Evolutionary conservation across 2,329 filamentous ascomycete genomes (phyloP).

Genomic region (Macrophomina pseudophaseolina): DNA sequence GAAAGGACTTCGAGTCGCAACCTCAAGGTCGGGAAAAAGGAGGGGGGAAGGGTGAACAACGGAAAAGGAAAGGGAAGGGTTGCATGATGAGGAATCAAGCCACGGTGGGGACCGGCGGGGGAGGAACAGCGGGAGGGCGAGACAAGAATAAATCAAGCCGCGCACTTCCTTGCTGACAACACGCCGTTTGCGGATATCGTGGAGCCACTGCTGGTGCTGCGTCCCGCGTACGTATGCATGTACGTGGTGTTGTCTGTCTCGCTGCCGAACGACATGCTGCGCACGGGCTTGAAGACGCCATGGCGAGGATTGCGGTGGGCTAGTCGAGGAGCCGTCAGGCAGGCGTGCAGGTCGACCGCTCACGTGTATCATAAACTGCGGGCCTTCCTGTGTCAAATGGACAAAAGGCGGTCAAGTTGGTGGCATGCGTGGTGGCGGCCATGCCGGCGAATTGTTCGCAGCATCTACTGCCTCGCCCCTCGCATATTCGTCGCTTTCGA

Average conservation of each 20-base stretch:
- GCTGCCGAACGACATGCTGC: background rate
- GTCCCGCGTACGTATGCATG: background rate
- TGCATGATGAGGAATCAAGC: slow-evolving; percentile 10
- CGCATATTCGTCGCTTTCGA: background rate
- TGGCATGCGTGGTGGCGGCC: slow-evolving; percentile 10
- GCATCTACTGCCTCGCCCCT: background rate
- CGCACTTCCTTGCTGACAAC: background rate
- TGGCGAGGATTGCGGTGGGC: background rate
- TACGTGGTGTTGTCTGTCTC: background rate
- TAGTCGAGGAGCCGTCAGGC: background rate
- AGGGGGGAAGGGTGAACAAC: background rate
- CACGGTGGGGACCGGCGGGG: background rate
- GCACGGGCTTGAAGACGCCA: background rate
- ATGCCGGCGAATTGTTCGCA: background rate
- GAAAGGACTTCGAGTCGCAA: background rate
- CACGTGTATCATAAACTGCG: background rate
- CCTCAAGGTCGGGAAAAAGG: background rate
- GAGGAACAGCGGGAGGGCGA: background rate
- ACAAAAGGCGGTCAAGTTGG: slow-evolving; percentile 19
- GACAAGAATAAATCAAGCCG: background rate
- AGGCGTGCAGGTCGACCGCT: background rate
- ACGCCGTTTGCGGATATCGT: background rate
- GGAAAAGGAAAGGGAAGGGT: background rate
- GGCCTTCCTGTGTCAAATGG: background rate
- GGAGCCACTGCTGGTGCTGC: background rate